Percentiles rank a stretch among this genome's conserved stretches.
phyloP scores from a whole-genome alignment of 305 asterid species.

The Stenogyne calaminthoides region DNA sequence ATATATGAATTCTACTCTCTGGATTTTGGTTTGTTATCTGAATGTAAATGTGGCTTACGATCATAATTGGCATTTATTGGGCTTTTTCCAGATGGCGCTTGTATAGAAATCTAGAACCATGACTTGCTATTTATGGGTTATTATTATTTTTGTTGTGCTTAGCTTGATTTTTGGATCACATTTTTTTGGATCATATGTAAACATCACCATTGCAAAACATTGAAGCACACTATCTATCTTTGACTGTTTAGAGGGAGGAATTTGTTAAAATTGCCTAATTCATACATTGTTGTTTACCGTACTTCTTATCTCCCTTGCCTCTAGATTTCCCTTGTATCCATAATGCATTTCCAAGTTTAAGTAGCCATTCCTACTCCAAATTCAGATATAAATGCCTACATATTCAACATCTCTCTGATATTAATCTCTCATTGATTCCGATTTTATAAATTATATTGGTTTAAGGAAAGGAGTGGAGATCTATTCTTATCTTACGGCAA shows the following conservation, averaged over 20 bases:
- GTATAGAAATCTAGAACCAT: background rate
- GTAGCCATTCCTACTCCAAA: background rate
- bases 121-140: conserved; percentile 5
- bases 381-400: background rate
- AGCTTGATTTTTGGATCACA: background rate
- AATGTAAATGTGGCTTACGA: background rate
- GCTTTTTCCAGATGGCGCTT: background rate
- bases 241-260: background rate
- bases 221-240: background rate
- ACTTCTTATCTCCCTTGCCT: background rate
- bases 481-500: background rate
- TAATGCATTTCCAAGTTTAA: background rate
- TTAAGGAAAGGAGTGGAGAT: background rate
- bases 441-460: background rate
- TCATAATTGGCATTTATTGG: background rate
- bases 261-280: background rate
- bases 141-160: background rate
- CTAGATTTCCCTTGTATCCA: background rate
- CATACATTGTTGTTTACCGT: background rate
- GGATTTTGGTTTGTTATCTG: conserved; percentile 6
- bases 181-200: background rate
- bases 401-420: background rate
- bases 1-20: conserved; percentile 3
- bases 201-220: background rate
- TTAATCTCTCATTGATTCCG: background rate